phyloP scores from a whole-genome alignment of 2,329 filamentous ascomycete genomes.

The Pseudogymnoascus sp. region DNA sequence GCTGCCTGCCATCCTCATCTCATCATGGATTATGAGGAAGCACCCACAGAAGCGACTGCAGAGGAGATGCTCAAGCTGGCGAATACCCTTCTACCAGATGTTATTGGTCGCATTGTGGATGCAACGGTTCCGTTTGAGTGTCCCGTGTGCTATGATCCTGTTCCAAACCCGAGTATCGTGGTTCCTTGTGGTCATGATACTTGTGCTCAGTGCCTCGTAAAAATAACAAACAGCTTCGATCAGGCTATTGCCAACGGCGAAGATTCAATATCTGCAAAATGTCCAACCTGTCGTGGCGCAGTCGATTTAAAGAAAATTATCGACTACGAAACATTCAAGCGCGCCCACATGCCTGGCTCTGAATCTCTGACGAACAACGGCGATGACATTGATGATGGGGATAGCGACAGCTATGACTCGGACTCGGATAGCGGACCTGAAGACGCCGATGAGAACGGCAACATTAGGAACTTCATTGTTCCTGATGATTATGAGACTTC shows the following conservation, averaged over 20 bases:
- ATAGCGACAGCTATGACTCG: constrained; percentile 26
- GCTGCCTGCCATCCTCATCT: constrained; percentile 71
- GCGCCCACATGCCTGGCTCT: constrained; percentile 57
- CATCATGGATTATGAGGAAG: constrained; percentile 54
- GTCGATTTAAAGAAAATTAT: constrained; percentile 65
- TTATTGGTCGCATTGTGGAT: constrained; percentile 56
- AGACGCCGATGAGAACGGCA: constrained; percentile 33
- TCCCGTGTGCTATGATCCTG: constrained; percentile 72
- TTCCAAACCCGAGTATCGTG: constrained; percentile 68
- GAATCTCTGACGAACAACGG: constrained; percentile 26
- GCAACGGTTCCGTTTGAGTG: constrained; percentile 54
- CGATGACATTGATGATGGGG: constrained; percentile 20
- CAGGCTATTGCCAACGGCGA: constrained; percentile 51
- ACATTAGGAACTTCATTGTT: constrained; percentile 50
- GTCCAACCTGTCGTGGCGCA: constrained; percentile 65
- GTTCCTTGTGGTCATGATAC: constrained; percentile 76
- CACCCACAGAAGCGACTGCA: constrained; percentile 14
- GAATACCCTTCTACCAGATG: constrained; percentile 47
- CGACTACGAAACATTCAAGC: constrained; percentile 65
- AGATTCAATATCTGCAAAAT: constrained; percentile 43
- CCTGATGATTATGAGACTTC: constrained; percentile 34
- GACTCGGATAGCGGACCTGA: constrained; percentile 35
- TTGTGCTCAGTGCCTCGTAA: constrained; percentile 68
- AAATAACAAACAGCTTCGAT: constrained; percentile 54
- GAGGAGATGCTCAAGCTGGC: constrained; percentile 51